These are phyloP conservation scores for Kregervanrija delftensis DNA, from an alignment of 805 yeast genomes.

Conservation along the genomic window DNA sequence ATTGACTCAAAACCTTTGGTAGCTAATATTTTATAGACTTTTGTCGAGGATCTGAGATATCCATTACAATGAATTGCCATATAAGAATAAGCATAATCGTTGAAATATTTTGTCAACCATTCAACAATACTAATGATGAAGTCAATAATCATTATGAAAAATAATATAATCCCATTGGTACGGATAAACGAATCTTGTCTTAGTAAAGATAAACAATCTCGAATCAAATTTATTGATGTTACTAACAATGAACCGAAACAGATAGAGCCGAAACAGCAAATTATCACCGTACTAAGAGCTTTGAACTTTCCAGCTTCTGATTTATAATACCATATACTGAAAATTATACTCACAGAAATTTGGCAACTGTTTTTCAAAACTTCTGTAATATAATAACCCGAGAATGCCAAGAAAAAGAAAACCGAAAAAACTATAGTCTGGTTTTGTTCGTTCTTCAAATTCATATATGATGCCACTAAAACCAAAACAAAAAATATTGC, in stretches of 20 bases:
- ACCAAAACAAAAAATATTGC: slow-evolving; percentile 59
- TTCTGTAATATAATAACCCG: slow-evolving; percentile 79
- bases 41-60: slow-evolving; percentile 68
- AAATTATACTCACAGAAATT: slow-evolving; percentile 76
- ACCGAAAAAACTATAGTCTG: slow-evolving; percentile 22
- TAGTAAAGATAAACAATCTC: slow-evolving; percentile 1
- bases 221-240: slow-evolving; percentile 47
- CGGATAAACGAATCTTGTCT: not conserved
- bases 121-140: not conserved
- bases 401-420: slow-evolving; percentile 71
- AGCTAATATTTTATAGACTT: slow-evolving; percentile 67
- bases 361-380: slow-evolving; percentile 75
- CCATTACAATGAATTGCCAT: slow-evolving; percentile 79
- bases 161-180: not conserved
- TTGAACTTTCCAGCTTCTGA: slow-evolving; percentile 59
- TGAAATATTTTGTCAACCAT: slow-evolving; percentile 31
- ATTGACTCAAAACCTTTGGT: slow-evolving; percentile 78
- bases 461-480: slow-evolving; percentile 70
- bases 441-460: slow-evolving; percentile 38
- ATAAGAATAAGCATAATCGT: slow-evolving; percentile 82
- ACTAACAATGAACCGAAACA: slow-evolving; percentile 76
- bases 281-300: slow-evolving; percentile 68
- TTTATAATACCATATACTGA: slow-evolving; percentile 86
- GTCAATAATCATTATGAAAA: slow-evolving; percentile 3
- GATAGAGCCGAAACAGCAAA: slow-evolving; percentile 83